Conservation (phyloP, 2,329 filamentous ascomycete species). For the Calonectria ilicicola region DNA sequence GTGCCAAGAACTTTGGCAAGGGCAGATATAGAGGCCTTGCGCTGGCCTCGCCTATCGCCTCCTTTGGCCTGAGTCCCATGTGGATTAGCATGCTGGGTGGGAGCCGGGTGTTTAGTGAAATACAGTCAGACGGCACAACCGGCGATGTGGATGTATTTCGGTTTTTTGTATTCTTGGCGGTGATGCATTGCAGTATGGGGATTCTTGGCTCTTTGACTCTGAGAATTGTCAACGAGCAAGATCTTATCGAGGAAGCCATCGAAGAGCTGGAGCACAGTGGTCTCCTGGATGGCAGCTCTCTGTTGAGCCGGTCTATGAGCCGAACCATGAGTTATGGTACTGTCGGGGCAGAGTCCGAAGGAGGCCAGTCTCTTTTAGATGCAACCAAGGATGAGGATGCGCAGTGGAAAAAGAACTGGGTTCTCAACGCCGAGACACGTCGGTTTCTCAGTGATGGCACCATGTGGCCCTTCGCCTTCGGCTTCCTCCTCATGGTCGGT, state of each 20-base stretch:
- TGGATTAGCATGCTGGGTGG: conserved; percentile 93
- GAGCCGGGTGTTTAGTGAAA: conserved; percentile 81
- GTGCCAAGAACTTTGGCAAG: conserved; percentile 96
- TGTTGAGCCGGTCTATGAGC: conserved; percentile 70
- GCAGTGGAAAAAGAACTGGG: conserved; percentile 84
- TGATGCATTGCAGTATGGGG: conserved; percentile 74
- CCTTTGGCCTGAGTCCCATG: conserved; percentile 94
- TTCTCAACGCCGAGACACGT: conserved; percentile 91
- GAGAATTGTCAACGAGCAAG: conserved; percentile 84
- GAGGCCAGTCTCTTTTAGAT: conserved; percentile 47
- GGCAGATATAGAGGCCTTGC: conserved; percentile 90
- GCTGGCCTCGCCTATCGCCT: conserved; percentile 89
- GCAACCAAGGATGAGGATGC: conserved; percentile 61
- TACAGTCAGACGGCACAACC: conserved; percentile 69
- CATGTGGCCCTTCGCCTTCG: conserved; percentile 94
- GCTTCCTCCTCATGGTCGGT: conserved; percentile 93
- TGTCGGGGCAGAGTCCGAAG: conserved; percentile 53
- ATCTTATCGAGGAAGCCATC: conserved; percentile 89
- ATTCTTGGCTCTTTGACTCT: conserved; percentile 80
- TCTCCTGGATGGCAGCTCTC: conserved; percentile 78
- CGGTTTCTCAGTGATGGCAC: conserved; percentile 88
- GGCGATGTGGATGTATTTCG: conserved; percentile 80
- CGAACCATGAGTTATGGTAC: conserved; percentile 73
- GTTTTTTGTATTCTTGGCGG: conserved; percentile 88
- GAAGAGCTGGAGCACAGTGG: conserved; percentile 93